Base-by-base conservation (phyloP, 495 filamentous ascomycete species). In the Xylaria grammica region DNA sequence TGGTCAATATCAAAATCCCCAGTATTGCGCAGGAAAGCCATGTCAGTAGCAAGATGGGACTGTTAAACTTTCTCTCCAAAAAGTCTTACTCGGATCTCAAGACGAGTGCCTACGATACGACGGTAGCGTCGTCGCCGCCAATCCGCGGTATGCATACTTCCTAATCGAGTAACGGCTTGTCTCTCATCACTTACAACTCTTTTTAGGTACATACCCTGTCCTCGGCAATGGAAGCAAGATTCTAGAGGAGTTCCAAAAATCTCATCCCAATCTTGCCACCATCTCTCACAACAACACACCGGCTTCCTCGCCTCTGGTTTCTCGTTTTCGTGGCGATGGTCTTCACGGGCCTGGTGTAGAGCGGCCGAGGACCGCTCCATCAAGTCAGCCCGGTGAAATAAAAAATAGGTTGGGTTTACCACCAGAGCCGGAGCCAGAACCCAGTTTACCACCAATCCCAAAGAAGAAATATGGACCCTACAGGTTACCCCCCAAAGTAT, bases 61-160 rank as follows among this genome's bases (percentile, higher is more conserved):
- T 81, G 63, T 68, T 81, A 45, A 77, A 72, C 63, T 77, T 81
- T 27, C 60, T 82, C 32, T 67, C 72, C 10, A 76, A 63, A 55
- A 81, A 72, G 51, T 51, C 69, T 20, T 50, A 66, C 26, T 40
- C 65, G 15, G 50, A 65, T 58, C 63, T 75, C n/a, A 79, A 74
- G 60, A 56, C 73, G 1, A 60, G 67, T 42, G 70, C 70, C 19
- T 77, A 75, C 55, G 66, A 75, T 55, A 38, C 69, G 64, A 67
- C 68, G 10, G 49, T 74, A 17, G 56, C 75, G 7, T 72, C 69
- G 50, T 36, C 60, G 15, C 69, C 67, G 55, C 70, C 74, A 50
- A 66, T 75, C 36, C 69, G 68, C 69, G 77, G 77, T 81, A 67
- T 69, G 77, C 60, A 20, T 67, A 20, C 38, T 61, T 55, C 66